Base-by-base conservation (phyloP, 129 eudicot genomes). In the Rutidosis leptorrhynchoides region DNA sequence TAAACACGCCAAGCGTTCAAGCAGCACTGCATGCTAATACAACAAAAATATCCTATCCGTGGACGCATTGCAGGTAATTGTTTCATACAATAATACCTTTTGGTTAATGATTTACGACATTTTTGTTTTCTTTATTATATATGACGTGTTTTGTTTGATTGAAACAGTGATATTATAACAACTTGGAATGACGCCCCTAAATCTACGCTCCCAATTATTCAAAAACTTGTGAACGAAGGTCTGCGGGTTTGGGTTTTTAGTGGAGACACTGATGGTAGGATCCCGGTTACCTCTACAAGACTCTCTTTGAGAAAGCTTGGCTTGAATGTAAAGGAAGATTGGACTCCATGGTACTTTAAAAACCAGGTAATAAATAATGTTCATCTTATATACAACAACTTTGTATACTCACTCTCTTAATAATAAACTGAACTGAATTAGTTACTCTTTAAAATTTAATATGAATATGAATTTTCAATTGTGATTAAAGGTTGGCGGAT, bases 51-150 rank as follows among this genome's bases (percentile, higher is more conserved):
- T 69, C 87, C 6, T 85, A 92, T 62, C 78, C 84, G 0, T 92
- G 98, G 98, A 55, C 83, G 12, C 96, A 85, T 43, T 92, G 98
- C 82, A 92, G 88, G 98, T 88, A 90, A 73, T 52, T 23, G n/a
- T 49, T 26, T 27, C 48, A 28, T 19, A 15, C 0, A 0, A 10
- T 2, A 6, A n/a, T 49, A 17, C 70, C 23, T 33, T 63, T 73
- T 14, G 0, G 3, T 11, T 5, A 16, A 49, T 1, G 12, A 19
- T 58, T 5, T 1, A n/a, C 42, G n/a, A 16, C 55, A 15, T 12
- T 17, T 20, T 16, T 30, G 10, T n/a, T 26, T 72, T 24, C 17
- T 6, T 35, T 52, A 15, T 3, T 53, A 24, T n/a, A 28, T 17
- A 52, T 54, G 9, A 7, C 7, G 59, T 2, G 17, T 33, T 20